phyloP scores from a whole-genome alignment of 306 rosid species.

The Trichosanthes cucumerina region DNA sequence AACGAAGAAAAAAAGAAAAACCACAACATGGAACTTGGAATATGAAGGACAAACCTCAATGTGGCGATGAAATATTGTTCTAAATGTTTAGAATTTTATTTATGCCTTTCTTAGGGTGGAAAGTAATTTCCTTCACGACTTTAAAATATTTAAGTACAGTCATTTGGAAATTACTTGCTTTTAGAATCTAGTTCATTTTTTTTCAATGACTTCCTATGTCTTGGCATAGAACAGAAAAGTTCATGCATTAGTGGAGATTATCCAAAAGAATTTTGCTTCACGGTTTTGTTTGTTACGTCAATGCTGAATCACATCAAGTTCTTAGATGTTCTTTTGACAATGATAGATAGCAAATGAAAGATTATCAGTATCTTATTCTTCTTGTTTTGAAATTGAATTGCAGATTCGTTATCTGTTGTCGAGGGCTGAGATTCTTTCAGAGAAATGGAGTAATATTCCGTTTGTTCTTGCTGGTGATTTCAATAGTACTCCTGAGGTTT shows the following conservation, averaged over 20 bases:
- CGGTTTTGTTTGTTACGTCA: not conserved
- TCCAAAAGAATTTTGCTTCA: not conserved
- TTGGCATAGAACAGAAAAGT: not conserved
- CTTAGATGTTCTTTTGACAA: not conserved
- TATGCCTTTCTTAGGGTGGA: not conserved
- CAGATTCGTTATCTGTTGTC: constrained; percentile 69
- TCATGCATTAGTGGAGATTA: not conserved
- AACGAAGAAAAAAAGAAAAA: not conserved
- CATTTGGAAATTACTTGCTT: not conserved
- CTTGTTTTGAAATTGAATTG: constrained; percentile 12
- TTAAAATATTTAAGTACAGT: not conserved
- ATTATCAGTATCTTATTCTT: constrained; percentile 5
- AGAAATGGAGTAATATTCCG: constrained; percentile 73
- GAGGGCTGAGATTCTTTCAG: constrained; percentile 53
- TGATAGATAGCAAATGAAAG: not conserved
- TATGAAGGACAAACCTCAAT: not conserved
- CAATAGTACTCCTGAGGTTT: constrained; percentile 77
- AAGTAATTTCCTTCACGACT: not conserved
- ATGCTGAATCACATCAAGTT: not conserved
- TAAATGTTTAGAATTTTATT: not conserved
- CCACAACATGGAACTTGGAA: not conserved
- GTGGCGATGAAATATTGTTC: not conserved
- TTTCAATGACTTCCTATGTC: not conserved
- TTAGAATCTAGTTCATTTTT: not conserved
- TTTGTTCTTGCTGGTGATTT: constrained; percentile 82